Conservation (phyloP, 306 rosid genomes). For the Datisca glomerata region DNA sequence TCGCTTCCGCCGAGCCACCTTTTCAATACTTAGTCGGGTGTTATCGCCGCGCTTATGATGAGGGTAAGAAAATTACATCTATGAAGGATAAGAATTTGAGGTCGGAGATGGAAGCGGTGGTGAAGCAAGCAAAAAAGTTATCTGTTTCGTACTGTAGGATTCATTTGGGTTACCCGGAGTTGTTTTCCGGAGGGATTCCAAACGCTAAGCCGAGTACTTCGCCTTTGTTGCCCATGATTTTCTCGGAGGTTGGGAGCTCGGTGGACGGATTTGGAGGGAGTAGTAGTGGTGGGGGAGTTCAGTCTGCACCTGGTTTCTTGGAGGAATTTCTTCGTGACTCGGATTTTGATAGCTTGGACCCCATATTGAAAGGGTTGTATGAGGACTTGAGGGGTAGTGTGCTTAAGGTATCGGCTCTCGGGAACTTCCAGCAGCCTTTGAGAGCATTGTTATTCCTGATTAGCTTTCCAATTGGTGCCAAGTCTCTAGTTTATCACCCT, state of each 20-base stretch:
- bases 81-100: constrained; percentile 60
- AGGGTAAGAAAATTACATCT: constrained; percentile 48
- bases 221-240: constrained; percentile 57
- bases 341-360: constrained; percentile 69
- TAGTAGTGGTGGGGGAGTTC: constrained; percentile 31
- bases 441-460: constrained; percentile 73
- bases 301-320: constrained; percentile 75
- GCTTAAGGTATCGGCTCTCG: constrained; percentile 79
- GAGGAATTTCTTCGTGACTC: constrained; percentile 78
- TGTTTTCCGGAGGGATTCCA: constrained; percentile 28
- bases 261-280: constrained; percentile 38
- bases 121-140: constrained; percentile 61
- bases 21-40: constrained; percentile 65
- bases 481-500: constrained; percentile 61
- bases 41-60: constrained; percentile 71
- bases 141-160: constrained; percentile 73
- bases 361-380: constrained; percentile 62
- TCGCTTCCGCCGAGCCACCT: constrained; percentile 32
- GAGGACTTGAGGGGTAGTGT: constrained; percentile 83
- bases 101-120: constrained; percentile 48
- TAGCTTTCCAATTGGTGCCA: constrained; percentile 72
- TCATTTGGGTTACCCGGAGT: constrained; percentile 62
- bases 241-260: constrained; percentile 49
- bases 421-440: constrained; percentile 75
- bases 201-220: constrained; percentile 14